phyloP scores from a whole-genome alignment of 768 basidiomycete genomes.

The Rhizopogon sp. region DNA sequence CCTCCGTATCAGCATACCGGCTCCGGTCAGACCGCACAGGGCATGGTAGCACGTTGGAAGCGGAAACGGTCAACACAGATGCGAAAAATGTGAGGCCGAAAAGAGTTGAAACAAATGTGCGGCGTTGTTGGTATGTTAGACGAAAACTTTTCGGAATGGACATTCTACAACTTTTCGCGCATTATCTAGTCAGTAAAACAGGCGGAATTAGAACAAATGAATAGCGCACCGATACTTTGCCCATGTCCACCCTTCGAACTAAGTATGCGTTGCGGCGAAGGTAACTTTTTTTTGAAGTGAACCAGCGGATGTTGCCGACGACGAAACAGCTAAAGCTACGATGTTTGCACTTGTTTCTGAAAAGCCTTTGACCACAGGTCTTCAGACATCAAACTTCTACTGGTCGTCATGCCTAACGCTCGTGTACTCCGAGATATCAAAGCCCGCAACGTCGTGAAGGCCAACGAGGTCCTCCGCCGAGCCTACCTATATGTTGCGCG shows the following conservation, averaged over 20 bases:
- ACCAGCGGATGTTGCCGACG: slow-evolving; percentile 4
- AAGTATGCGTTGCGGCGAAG: neutral
- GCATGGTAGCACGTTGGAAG: slow-evolving; percentile 75
- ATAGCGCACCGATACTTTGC: slow-evolving; percentile 15
- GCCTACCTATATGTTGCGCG: slow-evolving; percentile 93
- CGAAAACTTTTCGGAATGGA: slow-evolving; percentile 52
- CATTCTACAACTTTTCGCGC: slow-evolving; percentile 43
- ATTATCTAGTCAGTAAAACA: neutral
- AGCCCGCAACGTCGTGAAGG: slow-evolving; percentile 63
- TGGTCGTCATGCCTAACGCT: slow-evolving; percentile 32
- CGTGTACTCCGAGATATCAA: slow-evolving; percentile 75
- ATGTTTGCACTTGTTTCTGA: slow-evolving; percentile 21
- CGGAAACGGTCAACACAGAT: slow-evolving; percentile 73
- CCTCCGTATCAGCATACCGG: slow-evolving; percentile 54
- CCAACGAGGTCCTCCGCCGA: slow-evolving; percentile 77
- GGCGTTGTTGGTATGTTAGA: slow-evolving; percentile 51
- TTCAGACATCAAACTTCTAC: neutral
- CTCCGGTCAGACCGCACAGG: slow-evolving; percentile 59
- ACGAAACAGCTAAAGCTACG: neutral
- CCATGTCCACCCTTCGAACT: slow-evolving; percentile 18
- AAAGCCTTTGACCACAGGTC: neutral
- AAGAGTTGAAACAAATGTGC: slow-evolving; percentile 71
- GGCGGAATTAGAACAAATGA: no score
- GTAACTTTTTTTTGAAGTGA: slow-evolving; percentile 1
- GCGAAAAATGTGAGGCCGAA: slow-evolving; percentile 80